Percentiles rank a stretch among this genome's conserved stretches.
phyloP scores from a whole-genome alignment of 2,329 filamentous ascomycete genomes.

The Talaromyces marneffei region DNA sequence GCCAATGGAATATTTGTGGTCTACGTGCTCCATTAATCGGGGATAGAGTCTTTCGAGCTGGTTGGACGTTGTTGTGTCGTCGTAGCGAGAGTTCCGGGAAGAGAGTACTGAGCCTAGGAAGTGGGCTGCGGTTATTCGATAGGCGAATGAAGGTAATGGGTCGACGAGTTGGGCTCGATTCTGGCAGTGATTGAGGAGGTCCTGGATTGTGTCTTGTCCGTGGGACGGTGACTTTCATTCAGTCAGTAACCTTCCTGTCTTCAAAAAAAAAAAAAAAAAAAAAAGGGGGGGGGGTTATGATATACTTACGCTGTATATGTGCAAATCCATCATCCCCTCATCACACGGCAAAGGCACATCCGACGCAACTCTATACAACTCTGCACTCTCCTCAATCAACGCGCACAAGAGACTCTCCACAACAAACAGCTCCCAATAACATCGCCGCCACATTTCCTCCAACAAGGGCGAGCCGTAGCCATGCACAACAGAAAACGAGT shows the following conservation, averaged over 20 bases:
- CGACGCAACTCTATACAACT: conserved; percentile 41
- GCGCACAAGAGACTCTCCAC: conserved; percentile 74
- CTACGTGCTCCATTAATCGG: neutral
- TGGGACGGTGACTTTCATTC: conserved; percentile 48
- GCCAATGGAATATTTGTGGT: neutral
- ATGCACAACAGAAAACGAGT: conserved; percentile 46
- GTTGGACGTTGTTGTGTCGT: conserved; percentile 20
- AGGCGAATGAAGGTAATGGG: conserved; percentile 69
- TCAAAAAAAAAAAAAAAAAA: no score
- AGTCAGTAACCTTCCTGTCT: no score
- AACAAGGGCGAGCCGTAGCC: conserved; percentile 53
- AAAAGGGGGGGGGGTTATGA: no score
- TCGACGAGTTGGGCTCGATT: conserved; percentile 52
- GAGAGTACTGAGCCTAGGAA: conserved; percentile 66
- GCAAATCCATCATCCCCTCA: conserved; percentile 39
- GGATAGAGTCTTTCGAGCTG: conserved; percentile 45
- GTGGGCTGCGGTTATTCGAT: conserved; percentile 68
- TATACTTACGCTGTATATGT: neutral
- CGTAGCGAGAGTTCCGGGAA: conserved; percentile 12
- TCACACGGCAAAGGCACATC: conserved; percentile 70
- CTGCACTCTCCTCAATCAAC: conserved; percentile 37
- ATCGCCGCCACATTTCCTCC: conserved; percentile 77
- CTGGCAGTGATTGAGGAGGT: conserved; percentile 56
- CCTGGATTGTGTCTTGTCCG: conserved; percentile 47
- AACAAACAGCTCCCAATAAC: conserved; percentile 76